Percentiles rank a stretch among this genome's conserved stretches.
These are phyloP conservation scores for Carex scoparia DNA, from an alignment of 176 grass and related monocot genomes.

Conservation along the genomic window DNA sequence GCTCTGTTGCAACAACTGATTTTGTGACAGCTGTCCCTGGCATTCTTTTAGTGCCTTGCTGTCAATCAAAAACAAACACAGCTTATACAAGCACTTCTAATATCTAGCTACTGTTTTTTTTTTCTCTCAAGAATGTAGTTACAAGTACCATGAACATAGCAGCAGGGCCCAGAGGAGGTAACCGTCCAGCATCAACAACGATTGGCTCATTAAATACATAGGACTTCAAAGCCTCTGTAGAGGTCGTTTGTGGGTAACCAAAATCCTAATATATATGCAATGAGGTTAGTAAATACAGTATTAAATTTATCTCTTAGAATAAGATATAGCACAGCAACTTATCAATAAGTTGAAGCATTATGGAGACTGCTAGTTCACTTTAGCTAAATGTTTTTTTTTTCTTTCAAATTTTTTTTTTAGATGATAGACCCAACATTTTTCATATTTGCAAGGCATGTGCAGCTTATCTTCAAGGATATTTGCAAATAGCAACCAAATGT, in stretches of 20 bases:
- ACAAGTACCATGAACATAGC: slow-evolving; percentile 92
- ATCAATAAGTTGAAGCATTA: not conserved
- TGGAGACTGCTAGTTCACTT: not conserved
- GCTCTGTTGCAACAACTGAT: slow-evolving; percentile 88
- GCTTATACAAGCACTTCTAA: slow-evolving; percentile 9
- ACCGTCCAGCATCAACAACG: slow-evolving; percentile 78
- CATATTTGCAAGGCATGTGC: not conserved
- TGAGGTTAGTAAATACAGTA: not conserved
- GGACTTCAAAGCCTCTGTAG: slow-evolving; percentile 90
- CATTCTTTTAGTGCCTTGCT: slow-evolving; percentile 99
- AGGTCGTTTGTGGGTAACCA: slow-evolving; percentile 95
- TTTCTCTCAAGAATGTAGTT: slow-evolving; percentile 10
- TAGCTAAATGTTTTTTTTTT: not conserved
- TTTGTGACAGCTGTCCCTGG: slow-evolving; percentile 98
- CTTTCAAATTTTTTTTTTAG: not conserved
- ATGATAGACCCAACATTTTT: not conserved
- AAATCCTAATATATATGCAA: slow-evolving; percentile 64
- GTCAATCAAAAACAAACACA: slow-evolving; percentile 36
- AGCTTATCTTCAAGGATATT: not conserved
- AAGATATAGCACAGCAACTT: not conserved
- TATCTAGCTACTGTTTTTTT: slow-evolving; percentile 14
- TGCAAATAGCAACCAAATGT: not conserved
- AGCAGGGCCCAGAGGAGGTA: slow-evolving; percentile 91
- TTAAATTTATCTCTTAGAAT: slow-evolving; percentile 22
- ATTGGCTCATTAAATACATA: slow-evolving; percentile 99